Evolutionary conservation across 805 yeast genomes (phyloP), one percentile per base, ranked within the genome.

Genomic region (Nakazawaea ernobii): DNA sequence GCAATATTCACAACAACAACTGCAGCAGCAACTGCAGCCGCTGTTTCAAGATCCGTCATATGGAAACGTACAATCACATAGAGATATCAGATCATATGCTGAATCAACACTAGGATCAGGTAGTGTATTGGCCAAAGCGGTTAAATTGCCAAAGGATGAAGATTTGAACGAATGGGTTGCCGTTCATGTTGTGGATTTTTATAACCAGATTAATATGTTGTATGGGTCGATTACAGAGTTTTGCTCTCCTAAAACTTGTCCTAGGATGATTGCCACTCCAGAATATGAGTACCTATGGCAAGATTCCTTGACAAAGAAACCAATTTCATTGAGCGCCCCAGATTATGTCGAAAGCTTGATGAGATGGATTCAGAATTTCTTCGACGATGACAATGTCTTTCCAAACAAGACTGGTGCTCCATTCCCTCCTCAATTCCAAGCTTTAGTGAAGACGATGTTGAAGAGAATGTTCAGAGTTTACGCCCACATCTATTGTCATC

Each of bases 251-350:
- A 65, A 70, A n/a, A 77, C 95, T 2, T 94, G 99, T 63, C 98
- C 99, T 2, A 71, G 94, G 49, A 94, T 94, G 99, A 91, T 87
- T 49, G 99, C 99, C 17, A 92, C 98, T 0, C 94, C 85, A 52
- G 97, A 91, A 68, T 92, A 90, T 61, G 99, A 94, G 65, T 94
- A 94, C 60, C 73, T 94, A 50, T 94, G 99, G 99, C 96, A 92
- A 62, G 96, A 91, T 57, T 69, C 79, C 37, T 66, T 70, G 49
- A 71, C 64, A 55, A 77, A 77, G 58, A 80, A 84, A 51, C 98
- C 99, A 0, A 79, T 87, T 8, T 83, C 94, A 14, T 81, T 94
- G 56, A 82, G 91, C 36, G 99, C 99, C 0, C 97, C 99, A 38
- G 95, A 86, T 48, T 94, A 94, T 59, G 94, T 92, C 41, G 98